A percentile compares a stretch with the other conserved stretches of the same genome.
These are phyloP conservation scores for Lachnellula suecica DNA, from an alignment of 2,329 filamentous ascomycete species.

Conservation along the genomic window DNA sequence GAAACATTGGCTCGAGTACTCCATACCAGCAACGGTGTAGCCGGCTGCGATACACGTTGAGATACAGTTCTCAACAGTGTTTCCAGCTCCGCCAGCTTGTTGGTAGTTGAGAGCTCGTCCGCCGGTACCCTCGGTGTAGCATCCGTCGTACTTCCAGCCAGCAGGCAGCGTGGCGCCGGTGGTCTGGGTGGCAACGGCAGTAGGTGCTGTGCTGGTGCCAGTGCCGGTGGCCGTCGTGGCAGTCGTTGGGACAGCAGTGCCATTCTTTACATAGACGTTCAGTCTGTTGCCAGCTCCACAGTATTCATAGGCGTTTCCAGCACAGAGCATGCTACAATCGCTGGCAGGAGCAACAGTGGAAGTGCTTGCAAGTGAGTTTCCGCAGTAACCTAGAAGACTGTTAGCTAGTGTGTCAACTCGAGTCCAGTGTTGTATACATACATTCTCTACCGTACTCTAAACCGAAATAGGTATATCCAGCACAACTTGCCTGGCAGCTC, in stretches of 20 bases:
- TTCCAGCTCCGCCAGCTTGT: constrained; percentile 14
- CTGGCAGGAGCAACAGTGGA: constrained; percentile 19
- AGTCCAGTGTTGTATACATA: neutral
- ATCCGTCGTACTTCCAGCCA: constrained; percentile 10
- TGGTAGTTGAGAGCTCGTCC: constrained; percentile 18
- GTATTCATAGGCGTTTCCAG: constrained; percentile 31
- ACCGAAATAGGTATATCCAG: constrained; percentile 34
- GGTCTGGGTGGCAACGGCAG: too few species aligned
- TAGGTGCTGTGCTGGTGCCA: too few species aligned
- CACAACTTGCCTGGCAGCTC: constrained; percentile 27
- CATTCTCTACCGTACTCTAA: constrained; percentile 37
- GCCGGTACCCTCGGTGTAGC: constrained; percentile 7
- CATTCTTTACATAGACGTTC: constrained; percentile 24
- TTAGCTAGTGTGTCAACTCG: neutral
- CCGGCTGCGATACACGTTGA: constrained; percentile 25
- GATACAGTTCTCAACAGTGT: constrained; percentile 33
- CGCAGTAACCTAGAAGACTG: constrained; percentile 32
- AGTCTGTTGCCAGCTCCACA: constrained; percentile 34
- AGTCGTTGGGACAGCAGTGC: neutral
- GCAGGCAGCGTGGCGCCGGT: too few species aligned
- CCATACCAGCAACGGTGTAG: constrained; percentile 31
- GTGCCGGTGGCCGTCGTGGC: neutral
- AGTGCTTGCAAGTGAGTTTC: constrained; percentile 20
- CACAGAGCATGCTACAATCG: constrained; percentile 31
- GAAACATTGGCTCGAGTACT: constrained; percentile 33